Evolutionary conservation across 345 rosid species (phyloP), one percentile per base, ranked within the genome.

Genomic region (Citropsis articulata): DNA sequence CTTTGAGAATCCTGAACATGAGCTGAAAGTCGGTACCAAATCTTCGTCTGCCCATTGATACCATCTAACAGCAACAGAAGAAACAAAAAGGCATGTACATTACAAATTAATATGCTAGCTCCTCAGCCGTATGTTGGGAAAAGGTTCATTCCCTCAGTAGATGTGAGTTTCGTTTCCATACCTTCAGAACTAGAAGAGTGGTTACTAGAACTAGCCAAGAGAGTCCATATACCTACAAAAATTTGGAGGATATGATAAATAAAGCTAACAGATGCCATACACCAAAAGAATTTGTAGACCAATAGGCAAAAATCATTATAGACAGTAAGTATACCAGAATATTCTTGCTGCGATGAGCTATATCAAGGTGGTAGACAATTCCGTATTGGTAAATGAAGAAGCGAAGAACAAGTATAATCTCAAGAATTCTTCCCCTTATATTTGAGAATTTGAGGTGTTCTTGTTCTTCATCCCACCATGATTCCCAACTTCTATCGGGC

Each of bases 391-490:
- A 45, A 45, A 45, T 45, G 50, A 45, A 45, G 87, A 94, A 94
- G 57, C 99, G 98, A 27, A 84, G 83, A 1, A 90, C 86, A 5
- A 96, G 94, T 68, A 96, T 83, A 73, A 96, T 89, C 86, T 94
- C 98, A 45, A 94, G 85, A 75, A 92, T 73, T 82, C 88, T 83
- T 79, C 97, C 99, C 82, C 95, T 83, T 12, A 85, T 78, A 67
- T 83, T 94, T 7, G 94, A 88, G 87, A 79, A n/a, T 81, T 82
- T 91, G 73, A 94, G 89, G 79, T 96, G 99, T 70, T 89, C 98
- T 64, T 90, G 98, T 76, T 94, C 99, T 71, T 66, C 89, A 22
- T 89, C 97, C 98, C 99, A 94, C 99, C 99, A 96, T 7, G 98
- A 96, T 81, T 96, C 99, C 99, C 98, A 96, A 81, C 99, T 94